Base-by-base conservation (phyloP, 345 rosid genomes). In the Pistacia vera region DNA sequence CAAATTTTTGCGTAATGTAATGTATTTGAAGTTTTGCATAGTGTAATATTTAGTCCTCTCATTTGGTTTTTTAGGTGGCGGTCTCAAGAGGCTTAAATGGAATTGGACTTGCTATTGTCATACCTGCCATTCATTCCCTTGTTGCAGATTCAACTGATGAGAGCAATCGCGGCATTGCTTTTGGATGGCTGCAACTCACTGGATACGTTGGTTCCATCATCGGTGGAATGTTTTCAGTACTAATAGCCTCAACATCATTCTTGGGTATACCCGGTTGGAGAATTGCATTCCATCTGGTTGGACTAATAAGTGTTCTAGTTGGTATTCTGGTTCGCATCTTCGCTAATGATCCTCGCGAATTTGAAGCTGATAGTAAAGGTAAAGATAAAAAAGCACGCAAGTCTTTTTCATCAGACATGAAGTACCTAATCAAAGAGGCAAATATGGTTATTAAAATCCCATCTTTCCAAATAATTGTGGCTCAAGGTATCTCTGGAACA, bases 111-210 rank as follows among this genome's bases (percentile, higher is more conserved):
- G 93, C 93, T 52, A 87, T 88, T 58, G 91, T 87, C 44, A 75
- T 79, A 63, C 93, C 93, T 0, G 90, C 93, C 48, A 86, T 89
- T 56, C 84, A 83, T 71, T 91, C 93, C 13, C 85, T 89, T 55
- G 88, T 90, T 0, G 98, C 94, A 25, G 97, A 94, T 77, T 89
- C 94, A 51, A 92, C 98, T 0, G 86, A 92, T 41, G 97, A 94
- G 4, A 80, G 82, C 85, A 90, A 90, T 80, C 92, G 93, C 0
- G 98, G 98, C 1, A 63, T 64, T 76, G 93, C 98, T 0, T 92
- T 94, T 48, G 96, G 98, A 71, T 94, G 97, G 96, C 81, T 92
- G 38, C 90, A 88, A 59, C 78, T 92, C 3, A 87, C 93, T 0
- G 86, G 85, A 70, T 88, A 81, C 77, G 1, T 90, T 1, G 96